Conservation (phyloP, 208 protist genomes). For the Trypanosoma platydactyli region DNA sequence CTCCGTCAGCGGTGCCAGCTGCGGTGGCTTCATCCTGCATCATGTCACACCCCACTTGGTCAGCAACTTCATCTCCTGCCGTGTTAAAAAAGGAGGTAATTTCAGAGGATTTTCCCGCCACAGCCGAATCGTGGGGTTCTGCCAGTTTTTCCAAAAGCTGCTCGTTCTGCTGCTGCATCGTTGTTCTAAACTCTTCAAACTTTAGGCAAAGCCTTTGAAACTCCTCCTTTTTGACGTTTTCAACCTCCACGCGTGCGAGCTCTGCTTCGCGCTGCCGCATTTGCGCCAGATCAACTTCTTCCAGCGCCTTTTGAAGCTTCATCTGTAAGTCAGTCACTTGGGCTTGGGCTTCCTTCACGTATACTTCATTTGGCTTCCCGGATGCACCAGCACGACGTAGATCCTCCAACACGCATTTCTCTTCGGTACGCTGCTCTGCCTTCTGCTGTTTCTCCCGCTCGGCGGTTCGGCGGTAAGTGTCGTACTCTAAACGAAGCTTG, state of each 20-base stretch:
- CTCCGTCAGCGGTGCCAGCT: neutral
- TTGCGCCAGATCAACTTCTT: constrained; percentile 30
- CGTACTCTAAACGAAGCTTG: constrained; percentile 35
- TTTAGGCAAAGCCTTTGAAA: constrained; percentile 27
- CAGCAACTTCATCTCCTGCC: neutral
- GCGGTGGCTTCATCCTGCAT: neutral
- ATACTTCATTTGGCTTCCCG: constrained; percentile 37
- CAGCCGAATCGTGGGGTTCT: constrained; percentile 13
- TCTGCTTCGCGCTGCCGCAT: constrained; percentile 43
- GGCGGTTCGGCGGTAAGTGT: constrained; percentile 32
- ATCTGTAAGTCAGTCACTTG: constrained; percentile 27
- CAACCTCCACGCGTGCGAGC: constrained; percentile 24
- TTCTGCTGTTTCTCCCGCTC: constrained; percentile 23
- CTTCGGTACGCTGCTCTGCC: constrained; percentile 26
- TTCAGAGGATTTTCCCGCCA: neutral
- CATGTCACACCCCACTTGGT: too few relatives aligned
- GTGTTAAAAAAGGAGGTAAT: neutral
- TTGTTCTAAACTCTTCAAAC: constrained; percentile 29
- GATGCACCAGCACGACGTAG: constrained; percentile 30
- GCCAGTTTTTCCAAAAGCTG: constrained; percentile 20
- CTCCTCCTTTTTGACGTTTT: constrained; percentile 37
- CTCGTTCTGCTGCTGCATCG: constrained; percentile 17
- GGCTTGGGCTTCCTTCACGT: constrained; percentile 31
- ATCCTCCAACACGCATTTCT: constrained; percentile 44
- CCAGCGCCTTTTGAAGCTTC: constrained; percentile 25